Evolutionary conservation across 306 rosid genomes (phyloP).

Genomic region (Quercus engelmannii): DNA sequence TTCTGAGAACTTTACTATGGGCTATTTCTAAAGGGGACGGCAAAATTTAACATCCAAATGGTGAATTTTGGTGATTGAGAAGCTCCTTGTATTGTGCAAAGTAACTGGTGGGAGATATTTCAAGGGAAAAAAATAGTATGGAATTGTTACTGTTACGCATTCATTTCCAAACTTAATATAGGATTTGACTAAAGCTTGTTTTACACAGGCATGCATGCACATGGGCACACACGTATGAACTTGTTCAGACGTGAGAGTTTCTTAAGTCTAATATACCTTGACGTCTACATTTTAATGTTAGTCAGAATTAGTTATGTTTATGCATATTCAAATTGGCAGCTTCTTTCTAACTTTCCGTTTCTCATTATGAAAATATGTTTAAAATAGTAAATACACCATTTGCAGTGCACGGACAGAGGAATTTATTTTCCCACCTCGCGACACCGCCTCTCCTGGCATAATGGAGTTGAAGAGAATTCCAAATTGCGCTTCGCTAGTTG

Average conservation of each 20-base stretch:
- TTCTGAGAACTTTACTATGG: neutral
- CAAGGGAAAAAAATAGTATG: neutral
- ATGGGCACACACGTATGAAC: neutral
- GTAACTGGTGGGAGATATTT: constrained; percentile 7
- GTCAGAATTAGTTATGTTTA: neutral
- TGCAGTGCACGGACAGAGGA: constrained; percentile 58
- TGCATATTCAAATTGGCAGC: neutral
- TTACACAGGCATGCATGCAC: neutral
- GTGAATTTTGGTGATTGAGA: neutral
- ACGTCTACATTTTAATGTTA: neutral
- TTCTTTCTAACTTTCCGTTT: neutral
- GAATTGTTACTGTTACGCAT: constrained; percentile 2
- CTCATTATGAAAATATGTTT: constrained; percentile 11
- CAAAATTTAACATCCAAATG: neutral
- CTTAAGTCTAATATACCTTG: neutral
- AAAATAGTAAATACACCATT: constrained; percentile 16
- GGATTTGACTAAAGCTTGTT: neutral
- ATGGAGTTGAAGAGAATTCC: constrained; percentile 78
- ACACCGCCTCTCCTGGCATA: constrained; percentile 60
- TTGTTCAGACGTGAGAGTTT: neutral
- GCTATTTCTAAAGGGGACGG: neutral
- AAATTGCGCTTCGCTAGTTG: constrained; percentile 56
- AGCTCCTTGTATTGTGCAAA: neutral
- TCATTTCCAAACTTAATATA: neutral
- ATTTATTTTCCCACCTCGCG: constrained; percentile 47